Evolutionary conservation across 345 rosid genomes (phyloP), one percentile per base, ranked within the genome.

Genomic region (Trapa bicornis): DNA sequence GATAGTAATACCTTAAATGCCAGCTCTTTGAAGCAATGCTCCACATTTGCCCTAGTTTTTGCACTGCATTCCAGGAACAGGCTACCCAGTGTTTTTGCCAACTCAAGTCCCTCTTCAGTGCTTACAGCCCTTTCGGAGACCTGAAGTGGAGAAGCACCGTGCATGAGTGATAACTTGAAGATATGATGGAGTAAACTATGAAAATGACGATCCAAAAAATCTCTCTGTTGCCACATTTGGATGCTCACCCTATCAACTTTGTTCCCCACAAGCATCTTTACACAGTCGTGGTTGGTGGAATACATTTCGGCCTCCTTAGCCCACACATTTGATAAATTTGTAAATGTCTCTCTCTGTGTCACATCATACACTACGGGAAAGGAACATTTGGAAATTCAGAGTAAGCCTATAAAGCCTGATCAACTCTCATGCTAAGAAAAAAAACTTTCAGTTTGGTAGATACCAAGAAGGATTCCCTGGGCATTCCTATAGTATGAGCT

Each of bases 251-350:
- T 80, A 66, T 93, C 98, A 47, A 93, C 94, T 88, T 93, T 88
- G 77, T 93, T 93, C 35, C 97, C 98, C 48, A 93, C 98, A 29
- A 93, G 97, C 85, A 93, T 85, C 87, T 85, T 90, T 64, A 93
- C 82, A 70, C 98, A 90, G 66, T 87, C 84, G 73, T 75, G 90
- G 77, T 87, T 88, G 17, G 94, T 87, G 22, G 88, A 86, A 66
- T 84, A 87, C 53, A 93, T 91, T 67, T 86, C 96, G 70, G 88
- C 83, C 81, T 93, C 98, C 78, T 93, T 93, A 65, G 91, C 84
- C 98, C 98, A 93, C 60, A 90, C 89, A 69, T 93, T 91, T 37
- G 87, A 84, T 73, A 93, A 77, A 79, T 88, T 90, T 47, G 91
- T 83, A 74, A 93, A 93, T 53, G 94, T 85, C 73, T 90, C 97